Percentiles rank a stretch among this genome's conserved stretches.
These are phyloP conservation scores for Candida dubliniensis DNA, from an alignment of 1,139 yeast genomes.

Conservation along the genomic window DNA sequence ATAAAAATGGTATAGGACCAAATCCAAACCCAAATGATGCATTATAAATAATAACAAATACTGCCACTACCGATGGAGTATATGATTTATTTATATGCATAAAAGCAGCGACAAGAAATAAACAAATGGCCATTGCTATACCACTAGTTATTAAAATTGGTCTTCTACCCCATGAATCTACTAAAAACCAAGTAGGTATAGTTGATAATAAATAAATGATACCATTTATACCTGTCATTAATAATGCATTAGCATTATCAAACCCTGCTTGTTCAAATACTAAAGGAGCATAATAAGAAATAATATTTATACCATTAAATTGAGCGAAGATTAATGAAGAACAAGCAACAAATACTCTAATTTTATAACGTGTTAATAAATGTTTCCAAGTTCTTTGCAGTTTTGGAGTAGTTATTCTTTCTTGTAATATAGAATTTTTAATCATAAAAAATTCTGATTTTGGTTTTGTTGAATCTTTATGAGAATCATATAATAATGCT, in stretches of 20 bases:
- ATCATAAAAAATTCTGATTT: conserved; percentile 65
- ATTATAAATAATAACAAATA: conserved; percentile 50
- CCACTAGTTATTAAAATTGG: conserved; percentile 54
- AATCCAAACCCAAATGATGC: conserved; percentile 57
- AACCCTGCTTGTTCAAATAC: conserved; percentile 56
- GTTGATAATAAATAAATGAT: conserved; percentile 49
- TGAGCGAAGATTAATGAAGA: conserved; percentile 56
- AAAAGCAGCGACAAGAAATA: conserved; percentile 40
- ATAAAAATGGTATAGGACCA: conserved; percentile 59
- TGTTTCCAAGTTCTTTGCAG: conserved; percentile 46
- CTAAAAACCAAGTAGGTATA: conserved; percentile 56
- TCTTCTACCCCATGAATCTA: conserved; percentile 61
- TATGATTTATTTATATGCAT: conserved; percentile 36
- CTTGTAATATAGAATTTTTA: conserved; percentile 70
- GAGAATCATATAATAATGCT: conserved; percentile 72
- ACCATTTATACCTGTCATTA: conserved; percentile 56
- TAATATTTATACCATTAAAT: conserved; percentile 56
- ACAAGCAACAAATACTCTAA: conserved; percentile 48
- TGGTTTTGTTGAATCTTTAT: conserved; percentile 47
- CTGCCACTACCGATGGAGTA: conserved; percentile 49
- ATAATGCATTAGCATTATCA: conserved; percentile 46
- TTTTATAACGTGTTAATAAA: conserved; percentile 39
- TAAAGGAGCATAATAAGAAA: conserved; percentile 56
- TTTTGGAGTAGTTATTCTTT: conserved; percentile 42
- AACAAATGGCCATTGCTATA: conserved; percentile 45